phyloP scores from a whole-genome alignment of 2,329 filamentous ascomycete genomes.

The Fusarium sp. region DNA sequence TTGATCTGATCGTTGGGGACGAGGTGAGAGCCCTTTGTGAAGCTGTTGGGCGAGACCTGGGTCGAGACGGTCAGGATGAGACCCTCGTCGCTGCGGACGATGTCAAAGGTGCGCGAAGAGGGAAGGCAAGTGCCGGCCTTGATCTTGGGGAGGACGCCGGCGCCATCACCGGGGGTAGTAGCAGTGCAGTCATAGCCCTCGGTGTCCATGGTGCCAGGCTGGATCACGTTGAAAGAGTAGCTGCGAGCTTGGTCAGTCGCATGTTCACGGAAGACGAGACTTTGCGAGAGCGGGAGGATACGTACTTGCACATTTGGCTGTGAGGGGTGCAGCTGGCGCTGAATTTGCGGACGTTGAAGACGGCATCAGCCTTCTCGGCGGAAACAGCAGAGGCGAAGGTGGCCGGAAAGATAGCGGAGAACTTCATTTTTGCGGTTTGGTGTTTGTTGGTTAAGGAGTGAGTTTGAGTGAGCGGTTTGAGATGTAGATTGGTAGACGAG shows the following conservation, averaged over 20 bases:
- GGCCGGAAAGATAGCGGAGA: background rate
- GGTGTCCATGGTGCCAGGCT: background rate
- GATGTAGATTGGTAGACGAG: background rate
- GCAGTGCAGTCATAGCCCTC: background rate
- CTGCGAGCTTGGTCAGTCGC: background rate
- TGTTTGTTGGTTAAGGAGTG: background rate
- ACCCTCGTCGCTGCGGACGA: background rate
- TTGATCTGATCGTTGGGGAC: background rate
- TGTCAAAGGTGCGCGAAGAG: background rate
- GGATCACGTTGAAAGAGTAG: constrained; percentile 1
- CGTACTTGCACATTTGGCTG: background rate
- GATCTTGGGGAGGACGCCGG: background rate
- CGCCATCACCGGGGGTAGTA: background rate
- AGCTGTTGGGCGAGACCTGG: background rate
- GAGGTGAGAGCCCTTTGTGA: background rate
- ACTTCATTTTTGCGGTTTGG: background rate
- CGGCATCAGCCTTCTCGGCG: background rate
- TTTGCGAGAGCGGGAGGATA: accelerated
- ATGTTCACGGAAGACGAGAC: background rate
- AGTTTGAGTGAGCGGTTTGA: background rate
- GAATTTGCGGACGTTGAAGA: constrained; percentile 1
- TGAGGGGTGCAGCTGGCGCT: background rate
- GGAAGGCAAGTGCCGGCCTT: background rate
- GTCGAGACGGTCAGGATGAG: background rate
- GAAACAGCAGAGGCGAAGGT: background rate